Conservation (phyloP, 2,329 filamentous ascomycete species). For the Berkeleyomyces rouxiae region DNA sequence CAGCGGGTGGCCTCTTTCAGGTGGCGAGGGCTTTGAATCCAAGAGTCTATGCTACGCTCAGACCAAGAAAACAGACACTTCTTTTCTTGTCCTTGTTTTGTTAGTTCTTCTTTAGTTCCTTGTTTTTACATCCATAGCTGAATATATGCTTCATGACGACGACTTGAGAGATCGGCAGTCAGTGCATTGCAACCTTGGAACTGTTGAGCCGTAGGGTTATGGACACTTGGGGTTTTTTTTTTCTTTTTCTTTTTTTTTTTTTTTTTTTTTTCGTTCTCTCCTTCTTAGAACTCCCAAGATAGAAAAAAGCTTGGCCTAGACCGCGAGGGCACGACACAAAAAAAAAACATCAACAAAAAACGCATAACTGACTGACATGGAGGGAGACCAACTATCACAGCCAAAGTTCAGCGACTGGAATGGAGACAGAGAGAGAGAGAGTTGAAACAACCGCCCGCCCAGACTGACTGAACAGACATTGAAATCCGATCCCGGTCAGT, state of each 20-base stretch:
- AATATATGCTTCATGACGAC: not conserved
- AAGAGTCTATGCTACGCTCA: not conserved
- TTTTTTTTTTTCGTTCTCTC: too few relatives aligned
- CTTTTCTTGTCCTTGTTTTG: not conserved
- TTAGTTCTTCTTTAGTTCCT: not conserved
- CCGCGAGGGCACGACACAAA: not conserved
- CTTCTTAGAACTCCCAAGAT: not conserved
- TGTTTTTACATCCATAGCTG: not conserved
- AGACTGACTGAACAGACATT: too few relatives aligned
- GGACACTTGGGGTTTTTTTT: too few relatives aligned
- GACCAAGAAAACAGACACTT: not conserved
- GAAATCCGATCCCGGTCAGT: not conserved
- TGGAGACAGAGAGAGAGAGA: too few relatives aligned
- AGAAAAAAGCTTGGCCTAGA: not conserved
- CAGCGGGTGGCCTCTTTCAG: constrained; percentile 3
- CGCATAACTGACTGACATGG: too few relatives aligned
- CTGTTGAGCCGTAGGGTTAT: too few relatives aligned
- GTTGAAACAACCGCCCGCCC: too few relatives aligned
- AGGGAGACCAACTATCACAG: too few relatives aligned
- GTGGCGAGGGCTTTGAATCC: not conserved
- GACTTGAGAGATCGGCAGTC: not conserved
- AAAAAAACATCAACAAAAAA: not conserved
- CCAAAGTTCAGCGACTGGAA: too few relatives aligned
- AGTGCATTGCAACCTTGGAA: not conserved
- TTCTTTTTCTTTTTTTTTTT: too few relatives aligned